These are phyloP conservation scores for Diutina ranongensis DNA, from an alignment of 1,139 yeast species.

Conservation along the genomic window DNA sequence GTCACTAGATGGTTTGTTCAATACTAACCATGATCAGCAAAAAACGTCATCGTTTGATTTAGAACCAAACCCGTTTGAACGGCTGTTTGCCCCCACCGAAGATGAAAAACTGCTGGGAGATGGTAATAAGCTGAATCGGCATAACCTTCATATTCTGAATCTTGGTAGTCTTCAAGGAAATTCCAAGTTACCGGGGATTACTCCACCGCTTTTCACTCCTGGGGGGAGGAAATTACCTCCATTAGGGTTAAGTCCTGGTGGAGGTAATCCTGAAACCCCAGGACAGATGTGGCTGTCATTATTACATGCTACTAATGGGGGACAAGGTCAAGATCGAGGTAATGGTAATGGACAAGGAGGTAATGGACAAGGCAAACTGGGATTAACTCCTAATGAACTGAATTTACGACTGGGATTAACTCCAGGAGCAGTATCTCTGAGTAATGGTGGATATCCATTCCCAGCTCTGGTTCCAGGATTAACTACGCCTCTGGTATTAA, in stretches of 20 bases:
- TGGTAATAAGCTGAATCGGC: slow-evolving; percentile 10
- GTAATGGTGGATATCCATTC: slow-evolving; percentile 24
- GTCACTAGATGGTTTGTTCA: slow-evolving; percentile 7
- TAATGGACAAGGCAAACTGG: slow-evolving; percentile 26
- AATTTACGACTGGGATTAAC: slow-evolving; percentile 56
- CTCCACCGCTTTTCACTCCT: slow-evolving; percentile 49
- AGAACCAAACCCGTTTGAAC: slow-evolving; percentile 94
- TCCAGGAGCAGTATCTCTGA: slow-evolving; percentile 23
- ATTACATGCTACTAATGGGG: slow-evolving; percentile 25
- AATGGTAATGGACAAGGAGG: slow-evolving; percentile 10
- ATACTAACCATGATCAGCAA: slow-evolving; percentile 21
- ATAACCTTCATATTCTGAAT: background rate
- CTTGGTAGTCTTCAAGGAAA: background rate
- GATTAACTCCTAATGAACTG: slow-evolving; percentile 62
- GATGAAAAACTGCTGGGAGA: slow-evolving; percentile 8
- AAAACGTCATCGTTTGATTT: slow-evolving; percentile 48
- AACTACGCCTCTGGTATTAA: slow-evolving; percentile 29
- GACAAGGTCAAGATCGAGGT: slow-evolving; percentile 7
- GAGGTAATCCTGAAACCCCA: slow-evolving; percentile 39
- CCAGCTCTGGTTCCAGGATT: slow-evolving; percentile 26
- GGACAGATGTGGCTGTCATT: slow-evolving; percentile 37
- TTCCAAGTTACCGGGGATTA: slow-evolving; percentile 24
- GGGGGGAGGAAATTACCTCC: slow-evolving; percentile 55
- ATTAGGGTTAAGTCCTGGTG: slow-evolving; percentile 30
- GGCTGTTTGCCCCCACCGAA: slow-evolving; percentile 67